phyloP scores from a whole-genome alignment of 140 eudicot species.

The Oenanthe javanica region DNA sequence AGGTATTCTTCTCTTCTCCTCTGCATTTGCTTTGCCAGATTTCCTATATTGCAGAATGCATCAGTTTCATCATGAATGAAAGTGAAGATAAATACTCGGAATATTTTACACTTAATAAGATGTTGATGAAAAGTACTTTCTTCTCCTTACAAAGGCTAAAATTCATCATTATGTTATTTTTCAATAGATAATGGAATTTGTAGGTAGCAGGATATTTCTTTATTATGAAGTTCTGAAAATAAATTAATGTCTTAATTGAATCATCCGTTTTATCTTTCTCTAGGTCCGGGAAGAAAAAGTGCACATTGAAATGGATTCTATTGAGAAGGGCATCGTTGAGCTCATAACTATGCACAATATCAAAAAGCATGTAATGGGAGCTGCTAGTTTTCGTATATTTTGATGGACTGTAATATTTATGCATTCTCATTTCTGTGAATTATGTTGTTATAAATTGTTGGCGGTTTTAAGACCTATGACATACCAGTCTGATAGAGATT shows the following conservation, averaged over 20 bases:
- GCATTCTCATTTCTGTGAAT: no score
- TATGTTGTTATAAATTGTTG: no score
- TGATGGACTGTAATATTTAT: no score
- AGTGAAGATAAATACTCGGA: background rate
- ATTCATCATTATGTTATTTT: background rate
- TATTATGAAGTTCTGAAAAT: background rate
- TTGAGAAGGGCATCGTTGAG: constrained; percentile 79
- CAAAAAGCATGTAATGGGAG: constrained; percentile 85
- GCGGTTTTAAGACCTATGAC: no score
- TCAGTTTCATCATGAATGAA: background rate
- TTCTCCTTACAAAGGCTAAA: background rate
- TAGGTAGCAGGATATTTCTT: no score
- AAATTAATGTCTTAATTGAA: background rate
- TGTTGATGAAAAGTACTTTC: background rate
- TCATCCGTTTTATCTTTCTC: constrained; percentile 13
- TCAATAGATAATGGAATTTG: background rate
- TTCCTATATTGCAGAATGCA: background rate
- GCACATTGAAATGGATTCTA: constrained; percentile 48
- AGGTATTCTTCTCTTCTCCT: constrained; percentile 38
- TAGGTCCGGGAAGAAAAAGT: constrained; percentile 52
- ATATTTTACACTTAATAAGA: background rate
- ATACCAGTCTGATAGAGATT: no score
- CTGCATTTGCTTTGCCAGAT: constrained; percentile 11
- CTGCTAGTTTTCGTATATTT: constrained; percentile 24
- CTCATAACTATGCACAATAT: constrained; percentile 50